These are phyloP conservation scores for Botrytis medusae DNA, from an alignment of 2,329 filamentous ascomycete genomes.

Conservation along the genomic window DNA sequence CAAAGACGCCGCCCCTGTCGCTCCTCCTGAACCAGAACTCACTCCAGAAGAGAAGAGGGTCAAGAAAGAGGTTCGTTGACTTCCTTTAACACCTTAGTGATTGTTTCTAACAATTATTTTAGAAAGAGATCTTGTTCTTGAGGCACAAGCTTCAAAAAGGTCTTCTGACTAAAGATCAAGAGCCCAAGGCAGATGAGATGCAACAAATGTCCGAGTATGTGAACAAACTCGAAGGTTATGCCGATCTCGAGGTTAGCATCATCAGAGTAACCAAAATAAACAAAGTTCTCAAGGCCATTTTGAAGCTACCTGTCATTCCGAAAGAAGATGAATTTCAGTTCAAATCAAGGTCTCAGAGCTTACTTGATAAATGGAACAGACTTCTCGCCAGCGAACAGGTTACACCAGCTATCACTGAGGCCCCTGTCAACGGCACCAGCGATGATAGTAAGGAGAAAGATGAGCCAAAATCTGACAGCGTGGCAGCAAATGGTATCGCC, in stretches of 20 bases:
- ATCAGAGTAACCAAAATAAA: slow-evolving; percentile 95
- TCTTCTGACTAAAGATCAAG: slow-evolving; percentile 79
- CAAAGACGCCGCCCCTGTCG: slow-evolving; percentile 54
- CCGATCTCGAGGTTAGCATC: slow-evolving; percentile 82
- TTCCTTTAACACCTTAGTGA: neutral
- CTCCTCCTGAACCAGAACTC: slow-evolving; percentile 57
- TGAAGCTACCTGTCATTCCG: slow-evolving; percentile 79
- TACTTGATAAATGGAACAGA: slow-evolving; percentile 89
- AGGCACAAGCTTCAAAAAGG: slow-evolving; percentile 95
- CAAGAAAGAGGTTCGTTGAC: slow-evolving; percentile 56
- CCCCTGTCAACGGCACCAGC: slow-evolving; percentile 36
- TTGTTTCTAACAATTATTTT: slow-evolving; percentile 40
- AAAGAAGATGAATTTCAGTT: slow-evolving; percentile 87
- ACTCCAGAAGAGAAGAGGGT: slow-evolving; percentile 56
- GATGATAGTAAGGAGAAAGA: slow-evolving; percentile 45
- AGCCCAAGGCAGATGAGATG: slow-evolving; percentile 87
- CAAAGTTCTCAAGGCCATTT: slow-evolving; percentile 93
- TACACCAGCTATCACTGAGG: slow-evolving; percentile 40
- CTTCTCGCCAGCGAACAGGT: slow-evolving; percentile 64
- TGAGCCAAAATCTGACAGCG: slow-evolving; percentile 33
- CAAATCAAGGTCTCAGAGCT: slow-evolving; percentile 74
- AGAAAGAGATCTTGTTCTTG: slow-evolving; percentile 85
- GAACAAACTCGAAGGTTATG: slow-evolving; percentile 75
- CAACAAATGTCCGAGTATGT: slow-evolving; percentile 73
- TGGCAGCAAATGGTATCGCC: slow-evolving; percentile 38